Percentiles rank a stretch among this genome's conserved stretches.
These are phyloP conservation scores for Fusarium sp. DNA, from an alignment of 2,329 filamentous ascomycete genomes.

Conservation along the genomic window DNA sequence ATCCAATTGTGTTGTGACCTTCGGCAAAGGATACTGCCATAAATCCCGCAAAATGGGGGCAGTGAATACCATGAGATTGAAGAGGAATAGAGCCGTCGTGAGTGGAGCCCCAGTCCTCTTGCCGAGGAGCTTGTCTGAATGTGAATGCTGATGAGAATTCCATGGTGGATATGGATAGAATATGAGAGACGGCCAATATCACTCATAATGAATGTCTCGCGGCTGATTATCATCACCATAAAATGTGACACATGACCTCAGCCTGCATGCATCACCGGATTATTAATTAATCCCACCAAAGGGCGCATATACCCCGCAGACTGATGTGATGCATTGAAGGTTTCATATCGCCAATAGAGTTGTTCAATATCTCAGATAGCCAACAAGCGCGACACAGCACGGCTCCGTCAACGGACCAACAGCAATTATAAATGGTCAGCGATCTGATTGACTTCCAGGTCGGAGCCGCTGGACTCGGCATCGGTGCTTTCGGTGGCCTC, in stretches of 20 bases:
- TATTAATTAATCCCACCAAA: slow-evolving; percentile 1
- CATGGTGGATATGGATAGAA: background rate
- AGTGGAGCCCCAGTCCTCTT: background rate
- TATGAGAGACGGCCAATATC: background rate
- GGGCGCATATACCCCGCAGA: background rate
- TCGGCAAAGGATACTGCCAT: background rate
- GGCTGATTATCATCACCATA: background rate
- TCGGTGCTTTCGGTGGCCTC: background rate
- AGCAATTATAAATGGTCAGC: background rate
- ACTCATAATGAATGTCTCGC: background rate
- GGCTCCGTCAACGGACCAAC: background rate
- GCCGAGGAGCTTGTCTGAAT: background rate
- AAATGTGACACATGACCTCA: slow-evolving; percentile 3
- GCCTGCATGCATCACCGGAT: background rate
- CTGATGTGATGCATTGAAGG: background rate
- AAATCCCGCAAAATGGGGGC: slow-evolving; percentile 9
- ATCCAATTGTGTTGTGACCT: background rate
- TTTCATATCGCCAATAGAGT: background rate
- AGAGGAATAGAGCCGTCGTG: background rate
- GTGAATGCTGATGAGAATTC: slow-evolving; percentile 2
- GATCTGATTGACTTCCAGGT: background rate
- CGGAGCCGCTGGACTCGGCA: background rate
- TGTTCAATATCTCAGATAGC: accelerated
- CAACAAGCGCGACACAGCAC: too few relatives aligned
- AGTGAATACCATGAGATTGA: background rate